Percentiles rank a stretch among this genome's conserved stretches.
phyloP scores from a whole-genome alignment of 1,139 yeast genomes.

The Ashbya aceris region DNA sequence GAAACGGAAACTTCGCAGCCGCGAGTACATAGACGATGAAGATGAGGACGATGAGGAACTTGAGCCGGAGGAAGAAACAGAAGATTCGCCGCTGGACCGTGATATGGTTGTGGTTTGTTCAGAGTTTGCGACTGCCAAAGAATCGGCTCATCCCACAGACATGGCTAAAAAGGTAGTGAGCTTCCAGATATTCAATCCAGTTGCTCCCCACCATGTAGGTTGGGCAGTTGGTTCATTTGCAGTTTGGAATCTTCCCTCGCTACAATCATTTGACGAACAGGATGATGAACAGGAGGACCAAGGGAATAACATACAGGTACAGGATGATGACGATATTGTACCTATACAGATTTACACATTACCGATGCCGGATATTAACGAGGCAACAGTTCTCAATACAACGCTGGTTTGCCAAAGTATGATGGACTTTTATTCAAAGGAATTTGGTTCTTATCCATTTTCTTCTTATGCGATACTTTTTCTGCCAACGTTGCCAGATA shows the following conservation, averaged over 20 bases:
- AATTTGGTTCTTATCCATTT: constrained; percentile 90
- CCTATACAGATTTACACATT: constrained; percentile 36
- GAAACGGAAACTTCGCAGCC: constrained; percentile 16
- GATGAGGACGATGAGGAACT: constrained; percentile 33
- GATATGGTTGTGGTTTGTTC: constrained; percentile 66
- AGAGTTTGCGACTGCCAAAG: constrained; percentile 50
- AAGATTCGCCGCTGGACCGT: constrained; percentile 41
- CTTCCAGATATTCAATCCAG: constrained; percentile 78
- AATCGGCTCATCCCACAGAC: constrained; percentile 49
- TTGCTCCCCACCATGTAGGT: constrained; percentile 92
- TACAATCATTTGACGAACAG: constrained; percentile 31
- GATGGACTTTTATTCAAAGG: constrained; percentile 73
- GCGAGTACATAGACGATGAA: constrained; percentile 18
- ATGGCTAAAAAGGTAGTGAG: constrained; percentile 64
- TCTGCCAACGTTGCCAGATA: constrained; percentile 47
- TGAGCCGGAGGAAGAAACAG: constrained; percentile 32
- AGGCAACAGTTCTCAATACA: constrained; percentile 57
- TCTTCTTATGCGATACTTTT: constrained; percentile 72
- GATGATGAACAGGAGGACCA: constrained; percentile 30
- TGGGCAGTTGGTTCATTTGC: constrained; percentile 91
- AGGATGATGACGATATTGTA: constrained; percentile 32
- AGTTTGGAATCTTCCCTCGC: constrained; percentile 36
- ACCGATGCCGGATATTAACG: constrained; percentile 30
- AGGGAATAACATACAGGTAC: constrained; percentile 16
- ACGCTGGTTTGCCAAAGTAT: constrained; percentile 71